A percentile compares a stretch with the other conserved stretches of the same genome.
Conservation (phyloP, 169 alveolate genomes). For the Plasmodium vinckei region DNA sequence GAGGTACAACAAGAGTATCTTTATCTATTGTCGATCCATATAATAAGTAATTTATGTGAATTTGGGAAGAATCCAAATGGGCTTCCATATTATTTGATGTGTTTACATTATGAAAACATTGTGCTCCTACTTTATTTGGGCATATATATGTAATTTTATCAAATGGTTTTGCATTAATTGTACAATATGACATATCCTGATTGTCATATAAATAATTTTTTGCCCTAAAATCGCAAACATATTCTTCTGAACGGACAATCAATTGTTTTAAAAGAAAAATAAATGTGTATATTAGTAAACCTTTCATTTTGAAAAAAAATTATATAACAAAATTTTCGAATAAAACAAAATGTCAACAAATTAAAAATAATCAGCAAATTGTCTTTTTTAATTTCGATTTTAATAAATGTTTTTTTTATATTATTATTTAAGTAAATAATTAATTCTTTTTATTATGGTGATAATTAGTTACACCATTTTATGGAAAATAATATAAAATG, state of each 20-base stretch:
- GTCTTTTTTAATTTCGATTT: too few relatives aligned
- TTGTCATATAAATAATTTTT: conserved; percentile 13
- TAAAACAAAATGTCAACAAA: conserved; percentile 3
- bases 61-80: conserved; percentile 4
- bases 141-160: conserved; percentile 48
- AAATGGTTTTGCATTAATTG: conserved; percentile 36
- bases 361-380: background rate
- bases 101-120: conserved; percentile 36
- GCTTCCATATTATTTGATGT: background rate
- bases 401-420: too few relatives aligned
- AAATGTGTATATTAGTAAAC: background rate
- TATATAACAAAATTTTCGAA: background rate
- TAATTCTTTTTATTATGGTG: too few relatives aligned
- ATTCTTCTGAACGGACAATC: conserved; percentile 5
- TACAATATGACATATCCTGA: conserved; percentile 18
- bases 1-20: conserved; percentile 44
- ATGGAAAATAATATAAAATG: too few relatives aligned
- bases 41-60: conserved; percentile 13
- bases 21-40: conserved; percentile 54
- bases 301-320: conserved; percentile 2
- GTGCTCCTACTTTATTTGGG: conserved; percentile 40
- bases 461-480: too few relatives aligned
- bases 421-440: too few relatives aligned
- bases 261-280: conserved; percentile 8
- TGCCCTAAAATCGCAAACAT: conserved; percentile 56